phyloP scores from a whole-genome alignment of 2,329 filamentous ascomycete genomes.

The Moelleriella libera region DNA sequence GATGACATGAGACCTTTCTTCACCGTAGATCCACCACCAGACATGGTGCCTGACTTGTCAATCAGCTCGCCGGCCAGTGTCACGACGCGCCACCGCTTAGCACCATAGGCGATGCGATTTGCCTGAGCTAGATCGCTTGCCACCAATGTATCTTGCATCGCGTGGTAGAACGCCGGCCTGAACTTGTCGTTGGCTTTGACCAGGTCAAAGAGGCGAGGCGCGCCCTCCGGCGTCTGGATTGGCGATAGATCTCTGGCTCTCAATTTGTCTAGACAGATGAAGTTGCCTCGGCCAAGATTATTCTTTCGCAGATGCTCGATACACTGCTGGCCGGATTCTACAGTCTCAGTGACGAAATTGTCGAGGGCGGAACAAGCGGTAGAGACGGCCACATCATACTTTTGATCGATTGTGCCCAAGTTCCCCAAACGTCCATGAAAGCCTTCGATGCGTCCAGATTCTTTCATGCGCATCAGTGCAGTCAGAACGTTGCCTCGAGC shows the following conservation, averaged over 20 bases:
- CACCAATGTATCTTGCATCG: conserved; percentile 88
- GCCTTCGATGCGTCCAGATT: conserved; percentile 91
- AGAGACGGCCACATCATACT: conserved; percentile 96
- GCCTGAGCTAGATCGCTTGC: conserved; percentile 89
- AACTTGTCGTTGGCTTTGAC: conserved; percentile 82
- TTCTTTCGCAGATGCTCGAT: conserved; percentile 97
- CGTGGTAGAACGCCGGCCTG: conserved; percentile 83
- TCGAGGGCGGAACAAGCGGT: conserved; percentile 85
- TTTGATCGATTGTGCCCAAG: conserved; percentile 80
- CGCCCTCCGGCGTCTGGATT: conserved; percentile 82
- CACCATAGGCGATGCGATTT: conserved; percentile 91
- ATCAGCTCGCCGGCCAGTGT: conserved; percentile 92
- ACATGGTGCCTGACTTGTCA: conserved; percentile 98
- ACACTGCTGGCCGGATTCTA: conserved; percentile 92
- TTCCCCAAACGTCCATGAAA: conserved; percentile 95
- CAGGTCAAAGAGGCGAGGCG: conserved; percentile 84
- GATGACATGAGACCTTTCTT: conserved; percentile 94
- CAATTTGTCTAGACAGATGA: conserved; percentile 87
- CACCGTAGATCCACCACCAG: conserved; percentile 81
- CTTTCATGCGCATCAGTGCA: conserved; percentile 85
- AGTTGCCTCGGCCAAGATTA: conserved; percentile 89
- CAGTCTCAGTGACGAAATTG: conserved; percentile 92
- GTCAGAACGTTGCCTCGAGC: conserved; percentile 86
- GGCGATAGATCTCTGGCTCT: conserved; percentile 61
- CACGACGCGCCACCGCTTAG: conserved; percentile 87